A percentile compares a stretch with the other conserved stretches of the same genome.
phyloP scores from a whole-genome alignment of 2,329 filamentous ascomycete species.

The Monilinia vaccinii-corymbosi region DNA sequence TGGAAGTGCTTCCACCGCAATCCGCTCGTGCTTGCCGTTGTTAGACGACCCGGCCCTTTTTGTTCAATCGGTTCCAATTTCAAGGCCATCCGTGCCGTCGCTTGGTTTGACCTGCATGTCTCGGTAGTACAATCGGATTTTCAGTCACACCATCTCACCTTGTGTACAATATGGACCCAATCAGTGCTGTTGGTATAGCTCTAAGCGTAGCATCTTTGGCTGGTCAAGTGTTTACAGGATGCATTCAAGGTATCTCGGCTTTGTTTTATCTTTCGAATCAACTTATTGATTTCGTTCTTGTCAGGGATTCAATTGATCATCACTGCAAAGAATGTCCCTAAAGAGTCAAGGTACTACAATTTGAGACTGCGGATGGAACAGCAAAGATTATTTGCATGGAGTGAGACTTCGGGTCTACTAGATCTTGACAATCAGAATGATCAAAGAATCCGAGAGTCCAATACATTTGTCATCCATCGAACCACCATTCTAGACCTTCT shows the following conservation, averaged over 20 bases:
- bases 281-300: constrained; percentile 5
- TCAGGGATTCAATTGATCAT: constrained; percentile 39
- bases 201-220: constrained; percentile 37
- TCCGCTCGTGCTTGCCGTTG: not conserved
- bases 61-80: constrained; percentile 4
- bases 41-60: not conserved
- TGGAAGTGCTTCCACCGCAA: not conserved
- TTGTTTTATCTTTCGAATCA: not conserved
- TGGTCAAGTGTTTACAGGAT: constrained; percentile 38
- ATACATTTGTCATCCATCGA: constrained; percentile 40
- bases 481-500: constrained; percentile 41
- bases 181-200: constrained; percentile 25
- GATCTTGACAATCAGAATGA: constrained; percentile 35
- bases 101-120: not conserved
- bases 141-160: not conserved
- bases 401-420: constrained; percentile 39
- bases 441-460: constrained; percentile 37
- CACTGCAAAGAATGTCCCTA: constrained; percentile 39
- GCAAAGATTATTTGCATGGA: constrained; percentile 41
- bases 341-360: constrained; percentile 41
- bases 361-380: constrained; percentile 41
- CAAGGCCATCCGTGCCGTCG: not conserved
- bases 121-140: constrained; percentile 10
- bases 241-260: constrained; percentile 33
- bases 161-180: constrained; percentile 22